Evolutionary conservation across 768 basidiomycete species (phyloP).

Genomic region (Macrolepiota dolichaula): DNA sequence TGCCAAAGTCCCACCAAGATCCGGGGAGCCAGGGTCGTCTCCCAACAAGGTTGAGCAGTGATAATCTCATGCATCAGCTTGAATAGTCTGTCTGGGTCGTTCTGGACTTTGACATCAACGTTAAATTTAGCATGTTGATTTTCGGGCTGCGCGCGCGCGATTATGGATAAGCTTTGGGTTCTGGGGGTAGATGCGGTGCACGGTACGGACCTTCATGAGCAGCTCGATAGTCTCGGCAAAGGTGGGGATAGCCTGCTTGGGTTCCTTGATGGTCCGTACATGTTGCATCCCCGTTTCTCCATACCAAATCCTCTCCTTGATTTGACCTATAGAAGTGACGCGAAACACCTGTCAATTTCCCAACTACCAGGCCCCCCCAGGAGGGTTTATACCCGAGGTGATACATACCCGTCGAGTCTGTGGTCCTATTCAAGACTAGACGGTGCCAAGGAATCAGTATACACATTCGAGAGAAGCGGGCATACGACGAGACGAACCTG

Average conservation of each 20-base stretch:
- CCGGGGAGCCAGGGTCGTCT: conserved; percentile 73
- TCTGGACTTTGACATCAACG: conserved; percentile 93
- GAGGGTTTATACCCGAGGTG: neutral
- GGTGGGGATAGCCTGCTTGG: conserved; percentile 85
- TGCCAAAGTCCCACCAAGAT: conserved; percentile 88
- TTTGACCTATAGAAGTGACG: conserved; percentile 44
- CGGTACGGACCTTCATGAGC: conserved; percentile 64
- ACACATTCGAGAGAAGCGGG: conserved; percentile 1
- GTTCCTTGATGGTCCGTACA: conserved; percentile 74
- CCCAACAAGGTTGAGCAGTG: conserved; percentile 63
- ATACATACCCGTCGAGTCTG: conserved; percentile 63
- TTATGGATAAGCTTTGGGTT: neutral
- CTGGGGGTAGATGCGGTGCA: neutral
- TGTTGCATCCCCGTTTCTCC: conserved; percentile 72
- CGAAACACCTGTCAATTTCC: conserved; percentile 14
- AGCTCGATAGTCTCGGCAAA: conserved; percentile 79
- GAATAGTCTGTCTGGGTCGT: conserved; percentile 86
- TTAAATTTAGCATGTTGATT: conserved; percentile 76
- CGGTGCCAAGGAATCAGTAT: conserved; percentile 19
- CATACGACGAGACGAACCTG: conserved; percentile 41
- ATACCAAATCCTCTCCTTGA: conserved; percentile 70
- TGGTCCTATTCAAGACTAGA: conserved; percentile 73
- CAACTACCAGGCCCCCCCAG: conserved; percentile 1
- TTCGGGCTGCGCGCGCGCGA: conserved; percentile 49
- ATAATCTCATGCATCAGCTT: conserved; percentile 70